Percentiles rank a stretch among this genome's conserved stretches.
Evolutionary conservation across 352 stramenopile species (phyloP).

Genomic region (Pythium biforme): DNA sequence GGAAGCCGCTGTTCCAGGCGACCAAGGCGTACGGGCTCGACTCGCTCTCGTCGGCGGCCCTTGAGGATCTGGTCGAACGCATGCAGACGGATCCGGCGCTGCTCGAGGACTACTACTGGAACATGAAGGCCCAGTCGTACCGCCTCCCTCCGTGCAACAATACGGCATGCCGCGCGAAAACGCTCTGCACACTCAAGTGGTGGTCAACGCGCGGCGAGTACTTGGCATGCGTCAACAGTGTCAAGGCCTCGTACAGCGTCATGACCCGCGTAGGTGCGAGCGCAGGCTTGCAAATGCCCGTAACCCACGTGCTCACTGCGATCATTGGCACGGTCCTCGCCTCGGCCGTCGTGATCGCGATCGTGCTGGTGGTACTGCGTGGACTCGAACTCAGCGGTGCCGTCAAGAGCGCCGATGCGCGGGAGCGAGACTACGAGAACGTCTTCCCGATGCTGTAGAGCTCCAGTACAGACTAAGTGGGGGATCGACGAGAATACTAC

Average conservation of each 20-base stretch:
- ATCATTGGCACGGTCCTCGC: constrained; percentile 51
- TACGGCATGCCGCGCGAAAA: constrained; percentile 51
- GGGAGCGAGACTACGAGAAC: constrained; percentile 42
- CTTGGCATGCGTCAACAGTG: constrained; percentile 55
- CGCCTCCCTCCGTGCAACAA: constrained; percentile 41
- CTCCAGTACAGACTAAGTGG: neutral
- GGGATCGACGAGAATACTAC: neutral
- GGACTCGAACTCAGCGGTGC: constrained; percentile 38
- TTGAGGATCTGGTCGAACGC: constrained; percentile 48
- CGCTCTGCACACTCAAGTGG: constrained; percentile 75
- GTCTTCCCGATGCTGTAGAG: constrained; percentile 53
- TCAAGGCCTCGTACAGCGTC: constrained; percentile 19
- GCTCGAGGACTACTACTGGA: constrained; percentile 74
- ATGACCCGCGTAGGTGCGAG: constrained; percentile 16
- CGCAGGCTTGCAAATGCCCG: neutral
- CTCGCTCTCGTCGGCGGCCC: constrained; percentile 39
- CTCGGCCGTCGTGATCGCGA: constrained; percentile 33
- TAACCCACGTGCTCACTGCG: constrained; percentile 36
- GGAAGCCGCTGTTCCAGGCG: constrained; percentile 54
- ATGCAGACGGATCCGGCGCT: constrained; percentile 50
- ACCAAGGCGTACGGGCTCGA: constrained; percentile 57
- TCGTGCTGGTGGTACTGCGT: constrained; percentile 36
- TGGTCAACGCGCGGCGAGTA: constrained; percentile 75
- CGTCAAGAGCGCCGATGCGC: constrained; percentile 35
- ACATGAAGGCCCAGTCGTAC: constrained; percentile 79